Percentiles rank a stretch among this genome's conserved stretches.
Evolutionary conservation across 352 stramenopile genomes (phyloP).

Genomic region (Aphanomyces stellatus): DNA sequence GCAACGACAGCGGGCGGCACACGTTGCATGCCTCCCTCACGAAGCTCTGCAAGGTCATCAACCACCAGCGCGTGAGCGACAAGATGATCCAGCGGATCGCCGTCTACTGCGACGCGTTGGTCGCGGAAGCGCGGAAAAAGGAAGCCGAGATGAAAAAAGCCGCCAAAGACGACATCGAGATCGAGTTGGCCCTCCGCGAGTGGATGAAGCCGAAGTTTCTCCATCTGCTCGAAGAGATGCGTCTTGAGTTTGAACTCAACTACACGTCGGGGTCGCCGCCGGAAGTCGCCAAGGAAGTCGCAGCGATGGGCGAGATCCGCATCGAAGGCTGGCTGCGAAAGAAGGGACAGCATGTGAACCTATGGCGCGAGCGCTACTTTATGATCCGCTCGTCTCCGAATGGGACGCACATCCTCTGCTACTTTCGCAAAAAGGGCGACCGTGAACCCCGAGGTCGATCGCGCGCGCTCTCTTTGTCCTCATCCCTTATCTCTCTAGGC

Average conservation of each 20-base stretch:
- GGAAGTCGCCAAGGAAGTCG: background rate
- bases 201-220: conserved; percentile 69
- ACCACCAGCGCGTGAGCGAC: conserved; percentile 25
- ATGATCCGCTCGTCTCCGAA: conserved; percentile 80
- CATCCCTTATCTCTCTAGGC: conserved; percentile 10
- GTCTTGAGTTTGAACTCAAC: conserved; percentile 46
- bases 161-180: conserved; percentile 23
- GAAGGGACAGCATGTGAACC: conserved; percentile 78
- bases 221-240: conserved; percentile 67
- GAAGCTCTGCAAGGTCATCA: conserved; percentile 75
- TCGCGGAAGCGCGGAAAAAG: conserved; percentile 25
- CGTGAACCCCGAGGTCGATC: conserved; percentile 48
- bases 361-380: conserved; percentile 81
- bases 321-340: conserved; percentile 84
- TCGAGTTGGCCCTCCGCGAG: conserved; percentile 27
- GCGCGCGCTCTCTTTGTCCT: background rate
- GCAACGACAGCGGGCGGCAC: conserved; percentile 71
- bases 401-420: conserved; percentile 72
- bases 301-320: conserved; percentile 51
- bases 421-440: conserved; percentile 78
- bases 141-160: conserved; percentile 19
- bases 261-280: conserved; percentile 15
- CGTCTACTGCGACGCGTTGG: conserved; percentile 53
- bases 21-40: conserved; percentile 68
- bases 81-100: conserved; percentile 39